phyloP scores from a whole-genome alignment of 495 filamentous ascomycete species.

The Tuber borchii region DNA sequence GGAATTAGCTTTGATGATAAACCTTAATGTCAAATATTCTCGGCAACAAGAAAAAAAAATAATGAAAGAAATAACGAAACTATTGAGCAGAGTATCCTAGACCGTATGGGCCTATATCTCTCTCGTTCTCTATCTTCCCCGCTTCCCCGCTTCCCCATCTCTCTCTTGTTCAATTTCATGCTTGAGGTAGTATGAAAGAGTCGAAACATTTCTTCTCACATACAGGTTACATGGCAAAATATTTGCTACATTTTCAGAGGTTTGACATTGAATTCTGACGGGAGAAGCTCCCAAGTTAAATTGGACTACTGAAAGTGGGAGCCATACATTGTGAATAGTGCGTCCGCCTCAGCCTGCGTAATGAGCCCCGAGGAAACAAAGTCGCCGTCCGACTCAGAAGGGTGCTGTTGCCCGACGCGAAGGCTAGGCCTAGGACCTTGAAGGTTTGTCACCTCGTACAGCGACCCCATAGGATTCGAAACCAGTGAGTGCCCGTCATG shows the following conservation, averaged over 20 bases:
- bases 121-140: background rate
- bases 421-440: conserved; percentile 50
- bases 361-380: conserved; percentile 43
- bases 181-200: conserved; percentile 3
- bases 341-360: conserved; percentile 40
- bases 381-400: conserved; percentile 48
- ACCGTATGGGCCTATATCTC: background rate
- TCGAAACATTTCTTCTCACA: conserved; percentile 7
- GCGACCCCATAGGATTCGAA: conserved; percentile 54
- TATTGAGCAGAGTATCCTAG: background rate
- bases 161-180: background rate
- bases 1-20: background rate
- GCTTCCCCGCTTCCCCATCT: too few species aligned
- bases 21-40: background rate
- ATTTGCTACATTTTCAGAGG: conserved; percentile 3
- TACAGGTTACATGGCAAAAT: conserved; percentile 5
- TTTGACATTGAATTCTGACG: conserved; percentile 3
- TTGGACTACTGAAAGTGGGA: background rate
- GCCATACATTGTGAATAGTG: conserved; percentile 42
- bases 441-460: conserved; percentile 57
- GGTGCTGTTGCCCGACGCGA: conserved; percentile 43
- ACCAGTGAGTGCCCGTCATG: conserved; percentile 49
- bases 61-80: background rate
- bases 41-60: background rate
- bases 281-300: conserved; percentile 7